Evolutionary conservation across 2,329 filamentous ascomycete genomes (phyloP), one percentile per base, ranked within the genome.

Genomic region (Diaporthe ilicicola): DNA sequence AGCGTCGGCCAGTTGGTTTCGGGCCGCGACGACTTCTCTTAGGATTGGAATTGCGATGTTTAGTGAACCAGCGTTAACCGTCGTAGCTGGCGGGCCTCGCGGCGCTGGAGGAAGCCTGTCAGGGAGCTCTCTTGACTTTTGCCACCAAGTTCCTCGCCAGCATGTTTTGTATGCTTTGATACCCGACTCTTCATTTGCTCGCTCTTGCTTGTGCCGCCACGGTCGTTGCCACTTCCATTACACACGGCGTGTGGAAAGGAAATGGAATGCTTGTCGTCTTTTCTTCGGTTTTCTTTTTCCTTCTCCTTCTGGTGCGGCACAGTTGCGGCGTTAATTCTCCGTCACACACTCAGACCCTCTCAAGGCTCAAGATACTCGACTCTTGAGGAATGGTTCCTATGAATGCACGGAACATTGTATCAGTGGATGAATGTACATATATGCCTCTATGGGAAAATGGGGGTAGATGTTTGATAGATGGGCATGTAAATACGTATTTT

Each of bases 11-110:
- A 76, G 69, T 70, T 77, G 27, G 74, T 75, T 32, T 69, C 74
- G 55, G 70, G 74, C 56, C 74, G 75, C 62, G 75, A 77, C 37
- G 76, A 78, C 65, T 78, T 78, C 68, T 78, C 77, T 53, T 73
- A 73, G 71, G 56, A 68, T 61, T 73, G 64, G 71, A 69, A 73
- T 39, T 73, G 71, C 50, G 71, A 73, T 66, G 44, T 73, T 51
- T 73, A 53, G 70, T 72, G 55, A 69, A 48, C 27, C 54, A 68
- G 53, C 66, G 34, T 59, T 46, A 68, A 48, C 22, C n/a, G 44
- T 24, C 8, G n/a, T 22, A 39, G 29, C 42, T 34, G 44, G 19
- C 27, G 59, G 15, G 4, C 13, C 32, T 34, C n/a, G 32, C 44
- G 4, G n/a, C 17, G 59, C 29, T 44, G 29, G 22, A 44, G 44